Evolutionary conservation across 495 filamentous ascomycete species (phyloP).

Genomic region (Hypoxylon fuscum): DNA sequence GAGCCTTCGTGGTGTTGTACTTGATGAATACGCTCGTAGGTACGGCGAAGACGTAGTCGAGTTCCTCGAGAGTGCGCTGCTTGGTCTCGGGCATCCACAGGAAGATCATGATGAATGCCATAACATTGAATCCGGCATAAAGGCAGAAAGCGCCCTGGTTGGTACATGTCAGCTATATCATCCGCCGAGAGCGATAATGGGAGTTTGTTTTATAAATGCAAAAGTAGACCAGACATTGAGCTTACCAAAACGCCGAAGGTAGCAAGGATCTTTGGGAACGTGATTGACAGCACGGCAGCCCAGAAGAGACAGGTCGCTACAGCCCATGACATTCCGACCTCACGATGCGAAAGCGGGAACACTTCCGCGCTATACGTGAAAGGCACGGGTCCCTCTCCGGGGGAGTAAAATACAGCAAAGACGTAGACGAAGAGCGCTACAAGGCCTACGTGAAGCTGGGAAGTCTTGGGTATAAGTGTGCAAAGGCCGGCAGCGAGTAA

Average conservation of each 20-base stretch:
- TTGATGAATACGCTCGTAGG: constrained; percentile 58
- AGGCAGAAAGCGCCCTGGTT: constrained; percentile 59
- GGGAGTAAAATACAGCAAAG: constrained; percentile 74
- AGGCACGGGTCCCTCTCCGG: constrained; percentile 75
- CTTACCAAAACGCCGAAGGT: constrained; percentile 57
- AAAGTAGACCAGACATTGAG: constrained; percentile 52
- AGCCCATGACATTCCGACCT: constrained; percentile 80
- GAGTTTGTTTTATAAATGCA: constrained; percentile 56
- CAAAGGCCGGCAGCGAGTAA: constrained; percentile 68
- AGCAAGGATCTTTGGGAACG: constrained; percentile 71
- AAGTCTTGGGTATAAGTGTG: constrained; percentile 59
- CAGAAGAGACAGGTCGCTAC: constrained; percentile 78
- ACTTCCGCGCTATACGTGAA: constrained; percentile 83
- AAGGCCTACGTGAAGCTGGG: constrained; percentile 56
- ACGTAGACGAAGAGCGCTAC: constrained; percentile 74
- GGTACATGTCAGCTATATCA: constrained; percentile 28
- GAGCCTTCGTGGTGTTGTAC: constrained; percentile 56
- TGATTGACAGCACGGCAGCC: constrained; percentile 76
- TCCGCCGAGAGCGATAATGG: background rate
- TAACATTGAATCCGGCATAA: constrained; percentile 73
- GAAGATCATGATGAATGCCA: constrained; percentile 75
- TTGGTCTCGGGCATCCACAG: constrained; percentile 83
- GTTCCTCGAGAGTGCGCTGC: constrained; percentile 75
- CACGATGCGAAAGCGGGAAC: constrained; percentile 78
- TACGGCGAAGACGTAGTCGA: constrained; percentile 66